A percentile compares a stretch with the other conserved stretches of the same genome.
Evolutionary conservation across 345 rosid genomes (phyloP).

Genomic region (Garcia nutans): DNA sequence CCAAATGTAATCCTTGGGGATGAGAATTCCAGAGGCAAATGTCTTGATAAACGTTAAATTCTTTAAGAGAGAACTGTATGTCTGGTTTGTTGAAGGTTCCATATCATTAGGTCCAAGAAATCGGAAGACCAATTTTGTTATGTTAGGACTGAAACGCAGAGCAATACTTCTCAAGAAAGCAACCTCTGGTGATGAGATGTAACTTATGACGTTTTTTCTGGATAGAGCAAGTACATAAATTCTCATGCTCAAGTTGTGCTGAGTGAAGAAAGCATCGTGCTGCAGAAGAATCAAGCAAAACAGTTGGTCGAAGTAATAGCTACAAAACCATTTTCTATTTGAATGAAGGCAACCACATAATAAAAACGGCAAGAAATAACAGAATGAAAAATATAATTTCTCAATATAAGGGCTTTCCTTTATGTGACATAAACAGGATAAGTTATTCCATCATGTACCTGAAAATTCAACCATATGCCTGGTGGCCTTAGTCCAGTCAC

Average conservation of each 20-base stretch:
- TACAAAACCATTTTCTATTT: constrained; percentile 1
- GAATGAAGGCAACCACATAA: neutral
- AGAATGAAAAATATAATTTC: neutral
- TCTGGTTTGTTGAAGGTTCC: constrained; percentile 28
- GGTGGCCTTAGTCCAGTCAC: constrained; percentile 41
- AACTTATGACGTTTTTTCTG: constrained; percentile 42
- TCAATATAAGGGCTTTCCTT: no score
- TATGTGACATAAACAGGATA: neutral
- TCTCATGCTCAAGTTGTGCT: constrained; percentile 76
- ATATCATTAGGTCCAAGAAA: constrained; percentile 6
- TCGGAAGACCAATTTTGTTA: constrained; percentile 29
- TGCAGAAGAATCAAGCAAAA: constrained; percentile 37
- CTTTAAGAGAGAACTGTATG: constrained; percentile 22
- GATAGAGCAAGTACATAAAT: constrained; percentile 49
- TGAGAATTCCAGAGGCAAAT: constrained; percentile 91
- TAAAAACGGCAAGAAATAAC: constrained; percentile 5
- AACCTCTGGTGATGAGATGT: constrained; percentile 88
- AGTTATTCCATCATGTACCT: constrained; percentile 46
- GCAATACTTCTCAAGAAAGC: constrained; percentile 59
- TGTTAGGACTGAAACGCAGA: constrained; percentile 38
- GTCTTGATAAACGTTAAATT: constrained; percentile 77
- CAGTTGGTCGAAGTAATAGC: constrained; percentile 9
- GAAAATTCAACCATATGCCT: constrained; percentile 76
- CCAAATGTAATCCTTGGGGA: constrained; percentile 84
- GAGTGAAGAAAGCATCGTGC: constrained; percentile 67